These are phyloP conservation scores for Xylogone sp. DNA, from an alignment of 2,329 filamentous ascomycete species.

Conservation along the genomic window DNA sequence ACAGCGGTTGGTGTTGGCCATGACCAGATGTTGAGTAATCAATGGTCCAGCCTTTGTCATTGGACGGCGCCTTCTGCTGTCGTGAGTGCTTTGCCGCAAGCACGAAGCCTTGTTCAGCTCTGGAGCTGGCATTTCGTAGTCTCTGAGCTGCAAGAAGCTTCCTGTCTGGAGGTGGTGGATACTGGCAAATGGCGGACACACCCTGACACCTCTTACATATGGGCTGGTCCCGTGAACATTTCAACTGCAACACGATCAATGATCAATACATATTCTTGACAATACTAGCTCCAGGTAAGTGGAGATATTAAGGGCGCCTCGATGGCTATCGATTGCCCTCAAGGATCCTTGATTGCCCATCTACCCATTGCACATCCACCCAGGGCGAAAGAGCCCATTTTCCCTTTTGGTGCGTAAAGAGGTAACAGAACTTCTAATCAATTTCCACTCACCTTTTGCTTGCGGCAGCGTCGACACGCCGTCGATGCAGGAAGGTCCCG, in stretches of 20 bases:
- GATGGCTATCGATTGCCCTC: no score
- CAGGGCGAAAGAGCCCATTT: no score
- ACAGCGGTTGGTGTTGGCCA: no score
- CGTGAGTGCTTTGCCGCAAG: not conserved
- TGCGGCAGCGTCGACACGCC: slow-evolving; percentile 15
- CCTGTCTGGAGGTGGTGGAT: slow-evolving; percentile 16
- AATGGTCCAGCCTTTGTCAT: not conserved
- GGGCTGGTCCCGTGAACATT: slow-evolving; percentile 14
- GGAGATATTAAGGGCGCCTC: no score
- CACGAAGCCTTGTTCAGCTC: not conserved
- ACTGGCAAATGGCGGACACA: slow-evolving; percentile 13
- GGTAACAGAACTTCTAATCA: not conserved
- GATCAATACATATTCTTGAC: no score
- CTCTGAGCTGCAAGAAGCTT: slow-evolving; percentile 14
- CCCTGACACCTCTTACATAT: slow-evolving; percentile 14
- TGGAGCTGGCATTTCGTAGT: slow-evolving; percentile 12
- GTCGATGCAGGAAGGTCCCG: not conserved
- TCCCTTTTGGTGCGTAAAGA: no score
- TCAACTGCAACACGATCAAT: slow-evolving; percentile 7
- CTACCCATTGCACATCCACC: no score
- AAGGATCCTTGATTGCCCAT: no score
- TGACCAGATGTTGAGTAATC: no score
- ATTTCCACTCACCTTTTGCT: slow-evolving; percentile 14
- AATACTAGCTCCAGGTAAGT: no score
- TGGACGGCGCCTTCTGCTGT: not conserved